These are phyloP conservation scores for Fusarium tuaranense DNA, from an alignment of 2,329 filamentous ascomycete species.

Conservation along the genomic window DNA sequence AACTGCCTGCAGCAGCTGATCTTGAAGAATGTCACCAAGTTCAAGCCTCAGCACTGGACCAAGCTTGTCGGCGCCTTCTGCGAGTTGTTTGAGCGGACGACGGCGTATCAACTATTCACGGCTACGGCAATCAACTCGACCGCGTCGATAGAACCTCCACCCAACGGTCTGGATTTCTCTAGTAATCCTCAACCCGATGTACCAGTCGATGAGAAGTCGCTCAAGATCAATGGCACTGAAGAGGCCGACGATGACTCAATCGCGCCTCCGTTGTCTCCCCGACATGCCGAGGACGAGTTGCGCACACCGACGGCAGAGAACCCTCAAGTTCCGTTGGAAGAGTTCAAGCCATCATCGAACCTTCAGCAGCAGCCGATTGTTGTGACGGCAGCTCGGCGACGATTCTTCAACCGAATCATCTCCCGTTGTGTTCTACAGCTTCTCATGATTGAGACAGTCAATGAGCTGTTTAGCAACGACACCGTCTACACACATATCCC, in stretches of 20 bases:
- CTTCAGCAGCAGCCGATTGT: constrained; percentile 90
- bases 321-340: constrained; percentile 73
- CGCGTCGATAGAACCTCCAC: constrained; percentile 62
- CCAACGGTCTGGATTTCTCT: constrained; percentile 65
- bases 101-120: constrained; percentile 94
- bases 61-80: constrained; percentile 97
- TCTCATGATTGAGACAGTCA: constrained; percentile 99
- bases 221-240: constrained; percentile 70
- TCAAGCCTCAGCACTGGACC: constrained; percentile 87
- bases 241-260: constrained; percentile 55
- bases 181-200: constrained; percentile 54
- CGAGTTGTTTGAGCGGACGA: constrained; percentile 93
- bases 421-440: constrained; percentile 97
- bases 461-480: constrained; percentile 98
- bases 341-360: constrained; percentile 83
- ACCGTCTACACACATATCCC: constrained; percentile 94
- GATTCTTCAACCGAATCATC: constrained; percentile 99
- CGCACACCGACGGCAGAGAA: constrained; percentile 47
- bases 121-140: constrained; percentile 72
- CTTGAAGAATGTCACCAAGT: constrained; percentile 94
- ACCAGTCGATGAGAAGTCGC: constrained; percentile 64
- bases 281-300: constrained; percentile 50
- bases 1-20: constrained; percentile 98
- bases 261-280: constrained; percentile 43
- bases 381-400: constrained; percentile 90